Evolutionary conservation across 2,329 filamentous ascomycete genomes (phyloP).

Genomic region (Canariomyces notabilis): DNA sequence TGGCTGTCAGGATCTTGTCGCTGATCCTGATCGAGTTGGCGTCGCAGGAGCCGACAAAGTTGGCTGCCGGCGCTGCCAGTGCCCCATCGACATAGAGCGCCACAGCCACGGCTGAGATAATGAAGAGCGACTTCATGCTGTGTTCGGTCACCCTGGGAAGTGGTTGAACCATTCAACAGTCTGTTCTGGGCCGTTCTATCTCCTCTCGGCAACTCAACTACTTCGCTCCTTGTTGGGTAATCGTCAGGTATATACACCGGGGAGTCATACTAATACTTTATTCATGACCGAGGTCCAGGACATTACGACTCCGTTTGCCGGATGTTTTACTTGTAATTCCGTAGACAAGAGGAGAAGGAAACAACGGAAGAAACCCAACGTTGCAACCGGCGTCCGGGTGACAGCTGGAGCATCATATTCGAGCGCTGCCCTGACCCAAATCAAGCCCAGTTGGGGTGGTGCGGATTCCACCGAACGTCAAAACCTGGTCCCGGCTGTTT

Average conservation of each 20-base stretch:
- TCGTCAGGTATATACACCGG: neutral
- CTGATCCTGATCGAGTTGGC: conserved; percentile 18
- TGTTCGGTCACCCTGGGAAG: neutral
- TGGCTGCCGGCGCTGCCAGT: conserved; percentile 5
- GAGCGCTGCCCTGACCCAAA: neutral
- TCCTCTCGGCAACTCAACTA: neutral
- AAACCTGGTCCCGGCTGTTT: conserved; percentile 4
- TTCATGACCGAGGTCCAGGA: neutral
- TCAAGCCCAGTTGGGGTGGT: neutral
- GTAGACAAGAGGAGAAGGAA: neutral
- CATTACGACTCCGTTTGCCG: neutral
- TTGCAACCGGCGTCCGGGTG: neutral
- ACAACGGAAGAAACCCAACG: neutral
- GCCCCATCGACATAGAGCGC: conserved; percentile 1
- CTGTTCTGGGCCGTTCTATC: neutral
- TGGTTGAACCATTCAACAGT: neutral
- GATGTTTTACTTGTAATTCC: neutral
- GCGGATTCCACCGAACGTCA: neutral
- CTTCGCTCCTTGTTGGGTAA: neutral
- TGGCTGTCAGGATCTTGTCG: conserved; percentile 19
- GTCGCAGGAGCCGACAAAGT: conserved; percentile 22
- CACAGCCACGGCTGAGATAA: conserved; percentile 1
- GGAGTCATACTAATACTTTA: neutral
- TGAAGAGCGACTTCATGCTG: conserved; percentile 4
- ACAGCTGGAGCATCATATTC: neutral